A percentile compares a stretch with the other conserved stretches of the same genome.
phyloP scores from a whole-genome alignment of 2,329 filamentous ascomycete species.

The Colletotrichum scovillei region DNA sequence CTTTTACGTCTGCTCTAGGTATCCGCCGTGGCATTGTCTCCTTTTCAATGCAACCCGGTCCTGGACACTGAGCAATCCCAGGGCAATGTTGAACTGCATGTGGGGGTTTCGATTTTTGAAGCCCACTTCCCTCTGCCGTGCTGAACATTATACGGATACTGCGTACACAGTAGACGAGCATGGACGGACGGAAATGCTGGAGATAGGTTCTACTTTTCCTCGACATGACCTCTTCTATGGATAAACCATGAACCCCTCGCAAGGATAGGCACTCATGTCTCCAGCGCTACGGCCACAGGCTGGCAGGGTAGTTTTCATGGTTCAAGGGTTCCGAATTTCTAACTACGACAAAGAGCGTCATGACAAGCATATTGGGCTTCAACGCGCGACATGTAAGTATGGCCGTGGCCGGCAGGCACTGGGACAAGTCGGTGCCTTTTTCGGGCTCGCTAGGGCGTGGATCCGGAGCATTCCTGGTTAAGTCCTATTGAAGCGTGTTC shows the following conservation, averaged over 20 bases:
- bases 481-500: neutral
- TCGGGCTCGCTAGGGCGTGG: neutral
- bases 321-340: slow-evolving; percentile 11
- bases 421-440: neutral
- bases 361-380: slow-evolving; percentile 17
- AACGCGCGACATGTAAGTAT: neutral
- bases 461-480: neutral
- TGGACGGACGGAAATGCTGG: slow-evolving; percentile 6
- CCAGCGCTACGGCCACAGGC: neutral
- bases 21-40: slow-evolving; percentile 2
- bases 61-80: neutral
- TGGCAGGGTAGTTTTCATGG: slow-evolving; percentile 11
- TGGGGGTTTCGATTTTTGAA: slow-evolving; percentile 11
- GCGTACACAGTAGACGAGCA: neutral
- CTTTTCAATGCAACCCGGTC: slow-evolving; percentile 1
- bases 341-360: slow-evolving; percentile 14
- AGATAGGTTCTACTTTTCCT: neutral
- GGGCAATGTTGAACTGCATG: slow-evolving; percentile 24
- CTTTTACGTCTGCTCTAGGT: slow-evolving; percentile 17
- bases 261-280: slow-evolving; percentile 5
- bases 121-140: slow-evolving; percentile 11
- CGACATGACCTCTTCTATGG: neutral
- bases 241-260: neutral
- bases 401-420: slow-evolving; percentile 15
- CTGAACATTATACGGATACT: neutral